Conservation (phyloP, 108 stramenopile genomes). For the Skeletonema grethae region DNA sequence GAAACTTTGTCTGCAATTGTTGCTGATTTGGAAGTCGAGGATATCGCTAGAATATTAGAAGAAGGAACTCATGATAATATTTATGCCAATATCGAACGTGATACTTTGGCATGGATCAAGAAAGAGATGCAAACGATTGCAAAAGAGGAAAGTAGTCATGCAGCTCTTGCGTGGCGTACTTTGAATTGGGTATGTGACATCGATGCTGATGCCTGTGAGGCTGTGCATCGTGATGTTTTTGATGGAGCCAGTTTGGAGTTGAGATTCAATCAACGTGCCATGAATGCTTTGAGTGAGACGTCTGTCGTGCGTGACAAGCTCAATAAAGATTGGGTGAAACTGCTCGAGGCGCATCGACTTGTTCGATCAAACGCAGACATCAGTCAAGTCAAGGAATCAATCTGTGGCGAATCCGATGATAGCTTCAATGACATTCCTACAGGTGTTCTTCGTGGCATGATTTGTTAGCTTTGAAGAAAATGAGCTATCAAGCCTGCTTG, state of each 20-base stretch:
- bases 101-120: conserved; percentile 37
- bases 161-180: conserved; percentile 66
- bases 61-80: conserved; percentile 10
- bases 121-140: conserved; percentile 54
- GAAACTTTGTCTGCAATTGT: conserved; percentile 62
- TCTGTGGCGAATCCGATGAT: not conserved
- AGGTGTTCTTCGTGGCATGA: not conserved
- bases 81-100: conserved; percentile 28
- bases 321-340: conserved; percentile 31
- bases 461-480: not conserved
- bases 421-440: not conserved
- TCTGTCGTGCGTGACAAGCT: not conserved
- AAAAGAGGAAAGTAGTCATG: conserved; percentile 56
- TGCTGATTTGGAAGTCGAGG: conserved; percentile 49
- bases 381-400: not conserved
- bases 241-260: conserved; percentile 21
- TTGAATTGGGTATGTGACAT: conserved; percentile 52
- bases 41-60: conserved; percentile 21
- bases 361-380: not conserved
- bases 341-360: conserved; percentile 25
- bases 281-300: conserved; percentile 1
- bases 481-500: too few species aligned
- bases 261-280: conserved; percentile 21
- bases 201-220: conserved; percentile 46
- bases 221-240: conserved; percentile 40